A percentile compares a stretch with the other conserved stretches of the same genome.
Conservation (phyloP, 495 filamentous ascomycete genomes). For the Penicillium egyptiacum region DNA sequence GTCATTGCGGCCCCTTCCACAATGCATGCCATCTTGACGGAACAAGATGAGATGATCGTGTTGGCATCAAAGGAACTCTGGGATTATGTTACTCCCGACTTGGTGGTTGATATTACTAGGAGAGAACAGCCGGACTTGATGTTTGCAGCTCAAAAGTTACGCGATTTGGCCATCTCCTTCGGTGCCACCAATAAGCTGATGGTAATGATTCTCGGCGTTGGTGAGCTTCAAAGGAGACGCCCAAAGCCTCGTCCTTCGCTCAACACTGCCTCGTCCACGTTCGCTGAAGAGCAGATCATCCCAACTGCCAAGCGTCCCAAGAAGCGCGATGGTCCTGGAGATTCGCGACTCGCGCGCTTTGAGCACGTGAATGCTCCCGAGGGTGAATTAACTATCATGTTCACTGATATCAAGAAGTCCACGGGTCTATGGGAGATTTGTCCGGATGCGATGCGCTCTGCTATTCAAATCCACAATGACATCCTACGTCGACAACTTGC, state of each 20-base stretch:
- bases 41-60: constrained; percentile 91
- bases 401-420: constrained; percentile 99
- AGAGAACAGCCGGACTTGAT: constrained; percentile 84
- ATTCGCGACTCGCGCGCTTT: constrained; percentile 80
- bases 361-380: constrained; percentile 89
- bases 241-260: constrained; percentile 73
- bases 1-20: constrained; percentile 91
- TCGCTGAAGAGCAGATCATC: constrained; percentile 67
- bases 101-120: constrained; percentile 88
- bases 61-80: constrained; percentile 90
- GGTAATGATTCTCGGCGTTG: constrained; percentile 96
- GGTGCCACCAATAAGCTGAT: constrained; percentile 92
- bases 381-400: constrained; percentile 88
- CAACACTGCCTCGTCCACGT: constrained; percentile 71
- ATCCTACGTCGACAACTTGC: constrained; percentile 91
- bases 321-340: constrained; percentile 64
- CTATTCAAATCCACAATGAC: constrained; percentile 94
- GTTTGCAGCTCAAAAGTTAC: constrained; percentile 92
- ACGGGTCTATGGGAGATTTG: constrained; percentile 96
- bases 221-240: constrained; percentile 81
- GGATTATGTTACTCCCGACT: constrained; percentile 85
- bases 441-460: constrained; percentile 89
- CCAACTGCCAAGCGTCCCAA: constrained; percentile 63
- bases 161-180: constrained; percentile 93
- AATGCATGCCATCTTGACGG: constrained; percentile 71